Percentiles rank a stretch among this genome's conserved stretches.
Evolutionary conservation across 306 rosid genomes (phyloP).

Genomic region (Vigna hirtella): DNA sequence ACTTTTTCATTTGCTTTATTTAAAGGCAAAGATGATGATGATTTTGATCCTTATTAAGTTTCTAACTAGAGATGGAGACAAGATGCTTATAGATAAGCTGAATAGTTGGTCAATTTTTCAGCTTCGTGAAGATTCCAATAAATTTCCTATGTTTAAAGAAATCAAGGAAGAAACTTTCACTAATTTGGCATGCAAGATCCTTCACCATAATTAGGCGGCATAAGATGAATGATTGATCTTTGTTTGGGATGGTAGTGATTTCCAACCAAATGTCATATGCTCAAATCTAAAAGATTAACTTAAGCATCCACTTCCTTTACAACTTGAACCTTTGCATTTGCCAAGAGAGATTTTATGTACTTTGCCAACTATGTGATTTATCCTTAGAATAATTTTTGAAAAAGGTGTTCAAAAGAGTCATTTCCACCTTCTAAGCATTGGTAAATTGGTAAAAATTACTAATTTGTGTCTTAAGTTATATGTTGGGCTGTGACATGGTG

Average conservation of each 20-base stretch:
- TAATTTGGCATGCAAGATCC: conserved; percentile 75
- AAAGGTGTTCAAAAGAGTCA: conserved; percentile 41
- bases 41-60: not conserved
- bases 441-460: conserved; percentile 66
- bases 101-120: too few species aligned
- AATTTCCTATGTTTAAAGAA: conserved; percentile 53
- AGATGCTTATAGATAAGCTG: not conserved
- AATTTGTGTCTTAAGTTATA: conserved; percentile 55
- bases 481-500: conserved; percentile 65
- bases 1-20: conserved; percentile 72
- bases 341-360: conserved; percentile 56
- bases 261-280: conserved; percentile 53
- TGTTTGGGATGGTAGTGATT: conserved; percentile 87
- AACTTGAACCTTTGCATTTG: conserved; percentile 53
- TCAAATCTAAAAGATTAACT: conserved; percentile 61
- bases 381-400: conserved; percentile 57
- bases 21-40: conserved; percentile 49
- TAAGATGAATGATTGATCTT: conserved; percentile 52
- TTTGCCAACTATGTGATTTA: conserved; percentile 61
- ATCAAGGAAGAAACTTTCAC: conserved; percentile 43
- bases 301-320: conserved; percentile 57
- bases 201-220: conserved; percentile 53
- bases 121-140: conserved; percentile 34
- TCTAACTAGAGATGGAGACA: conserved; percentile 40
- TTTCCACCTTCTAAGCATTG: conserved; percentile 44